Evolutionary conservation across 139 green algal genomes (phyloP), one percentile per base, ranked within the genome.

Genomic region (Desmodesmus armatus): DNA sequence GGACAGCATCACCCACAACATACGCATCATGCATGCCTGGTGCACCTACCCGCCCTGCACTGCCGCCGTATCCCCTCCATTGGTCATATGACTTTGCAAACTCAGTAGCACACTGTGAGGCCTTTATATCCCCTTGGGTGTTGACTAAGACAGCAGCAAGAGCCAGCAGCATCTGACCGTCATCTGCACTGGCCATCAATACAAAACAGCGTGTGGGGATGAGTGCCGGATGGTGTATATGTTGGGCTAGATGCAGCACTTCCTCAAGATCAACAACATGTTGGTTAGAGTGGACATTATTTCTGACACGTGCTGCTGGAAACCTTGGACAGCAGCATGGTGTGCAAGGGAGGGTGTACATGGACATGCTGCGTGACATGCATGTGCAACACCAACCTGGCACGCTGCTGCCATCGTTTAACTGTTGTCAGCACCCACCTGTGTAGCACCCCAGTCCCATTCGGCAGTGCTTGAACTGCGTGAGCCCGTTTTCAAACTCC

Each of bases 131-230:
- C 2, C 82, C 80, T 5, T 66, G n/a, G 25, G 37, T 35, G 29
- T 71, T 77, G 35, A 92, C 37, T 31, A 92, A 60, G 49, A 73
- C 85, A 29, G 83, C 63, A 9, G 83, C 75, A 1, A 92, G 75
- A 0, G 89, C 89, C 11, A 91, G 66, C 31, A 83, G 72, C 89
- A 92, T 91, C 49, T 92, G 83, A 1, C 74, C 88, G 76, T 92
- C 89, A 53, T 92, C 89, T 88, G 80, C 87, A 91, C 25, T 58
- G 55, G 3, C 88, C 88, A 37, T 67, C 81, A 1, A 75, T 84
- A 60, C 0, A 15, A 2, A 3, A 37, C 15, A 51, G 65, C 35
- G n/a, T n/a, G n/a, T n/a, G n/a, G n/a, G n/a, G n/a, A n/a, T n/a
- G n/a, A n/a, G n/a, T n/a, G n/a, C n/a, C n/a, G n/a, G n/a, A n/a